Evolutionary conservation across 139 green algal species (phyloP), one percentile per base, ranked within the genome.

Genomic region (Nannochloris sp.): DNA sequence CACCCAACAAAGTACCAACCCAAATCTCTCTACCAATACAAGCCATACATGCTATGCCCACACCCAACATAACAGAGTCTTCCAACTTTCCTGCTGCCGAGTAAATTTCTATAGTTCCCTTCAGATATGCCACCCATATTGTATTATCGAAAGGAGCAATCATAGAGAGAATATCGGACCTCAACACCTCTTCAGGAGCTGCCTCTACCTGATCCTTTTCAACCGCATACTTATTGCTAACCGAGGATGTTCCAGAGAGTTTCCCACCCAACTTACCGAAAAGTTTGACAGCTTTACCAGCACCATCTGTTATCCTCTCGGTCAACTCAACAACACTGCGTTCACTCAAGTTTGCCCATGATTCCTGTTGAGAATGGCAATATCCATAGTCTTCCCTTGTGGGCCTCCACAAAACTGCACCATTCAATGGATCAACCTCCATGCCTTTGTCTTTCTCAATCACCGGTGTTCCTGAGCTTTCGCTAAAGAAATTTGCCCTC

Each of bases 101-200:
- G 71, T 84, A 92, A 16, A 68, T 56, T 53, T 89, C 79, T 36
- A 92, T 51, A 29, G 59, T 36, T 5, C 85, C 85, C 14, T 50
- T 16, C 40, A 78, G 76, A 71, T 86, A 87, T 1, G 23, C 72
- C 20, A 87, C 71, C 59, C 68, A 79, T 59, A 92, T 74, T 44
- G 14, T n/a, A 31, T 55, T 58, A 68, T 74, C 49, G 48, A 46
- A 56, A 45, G 23, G 20, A 20, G 56, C 40, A 20, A 46, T 23
- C 14, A 29, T 61, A 23, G 56, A 23, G 12, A 46, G 5, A 23
- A 53, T 53, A 23, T 53, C 46, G 5, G 33, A 40, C 33, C 33
- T 40, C 13, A 46, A n/a, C n/a, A 46, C 56, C 26, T 46, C 8
- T 46, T 26, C 11, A 31, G 56, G 14, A 30, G n/a, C 20, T 33